phyloP scores from a whole-genome alignment of 2,329 filamentous ascomycete species.

The Trichoderma citrinoviride region DNA sequence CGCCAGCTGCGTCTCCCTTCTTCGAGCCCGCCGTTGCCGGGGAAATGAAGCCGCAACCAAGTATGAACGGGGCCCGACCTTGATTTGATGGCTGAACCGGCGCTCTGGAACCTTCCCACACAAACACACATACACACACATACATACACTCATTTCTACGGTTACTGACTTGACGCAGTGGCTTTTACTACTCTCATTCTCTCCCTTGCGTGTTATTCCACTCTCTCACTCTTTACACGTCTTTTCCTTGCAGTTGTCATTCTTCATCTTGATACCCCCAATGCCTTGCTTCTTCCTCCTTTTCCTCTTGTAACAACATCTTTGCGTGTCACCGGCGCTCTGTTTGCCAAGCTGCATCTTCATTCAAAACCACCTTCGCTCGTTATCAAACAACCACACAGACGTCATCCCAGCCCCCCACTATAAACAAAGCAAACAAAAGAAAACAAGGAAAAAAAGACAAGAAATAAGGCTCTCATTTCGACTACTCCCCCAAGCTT shows the following conservation, averaged over 20 bases:
- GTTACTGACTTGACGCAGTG: not conserved
- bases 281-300: not conserved
- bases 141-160: too few relatives aligned
- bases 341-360: not conserved
- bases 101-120: not conserved
- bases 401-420: not conserved
- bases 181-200: not conserved
- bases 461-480: not conserved
- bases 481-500: not conserved
- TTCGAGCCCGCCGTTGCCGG: constrained; percentile 10
- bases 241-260: not conserved
- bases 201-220: constrained; percentile 12
- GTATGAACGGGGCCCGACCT: not conserved
- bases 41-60: constrained; percentile 12
- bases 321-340: not conserved
- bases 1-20: too few relatives aligned
- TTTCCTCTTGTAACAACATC: constrained; percentile 2
- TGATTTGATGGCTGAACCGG: not conserved
- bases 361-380: not conserved
- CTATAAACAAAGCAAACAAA: not conserved
- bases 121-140: not conserved
- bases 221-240: constrained; percentile 1
- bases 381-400: not conserved
- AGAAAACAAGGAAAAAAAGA: not conserved
- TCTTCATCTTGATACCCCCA: constrained; percentile 11